Evolutionary conservation across 306 rosid genomes (phyloP).

Genomic region (Abrus pulchellus): DNA sequence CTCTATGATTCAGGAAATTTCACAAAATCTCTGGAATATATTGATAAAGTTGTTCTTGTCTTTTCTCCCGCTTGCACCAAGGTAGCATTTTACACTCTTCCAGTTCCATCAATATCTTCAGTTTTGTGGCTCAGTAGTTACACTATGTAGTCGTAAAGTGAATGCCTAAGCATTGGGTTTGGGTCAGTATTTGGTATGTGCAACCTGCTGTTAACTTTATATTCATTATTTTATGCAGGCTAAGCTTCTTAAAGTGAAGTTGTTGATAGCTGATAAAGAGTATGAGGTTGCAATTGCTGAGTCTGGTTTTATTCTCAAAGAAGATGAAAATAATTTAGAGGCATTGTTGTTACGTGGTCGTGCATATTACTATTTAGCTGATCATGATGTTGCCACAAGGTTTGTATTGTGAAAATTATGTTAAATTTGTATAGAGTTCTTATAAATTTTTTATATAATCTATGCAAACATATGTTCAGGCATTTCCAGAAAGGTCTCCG

Average conservation of each 20-base stretch:
- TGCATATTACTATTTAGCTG: constrained; percentile 97
- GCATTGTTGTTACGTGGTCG: constrained; percentile 91
- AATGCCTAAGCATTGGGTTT: constrained; percentile 37
- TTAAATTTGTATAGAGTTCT: constrained; percentile 28
- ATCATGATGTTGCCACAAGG: constrained; percentile 97
- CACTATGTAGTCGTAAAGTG: constrained; percentile 28
- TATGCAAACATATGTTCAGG: constrained; percentile 56
- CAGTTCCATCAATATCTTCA: constrained; percentile 22
- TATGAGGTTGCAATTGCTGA: constrained; percentile 84
- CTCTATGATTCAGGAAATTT: constrained; percentile 69
- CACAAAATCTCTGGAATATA: constrained; percentile 84
- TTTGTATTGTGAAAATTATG: constrained; percentile 47
- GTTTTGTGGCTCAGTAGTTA: constrained; percentile 25
- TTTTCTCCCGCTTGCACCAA: constrained; percentile 91
- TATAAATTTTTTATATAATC: constrained; percentile 11
- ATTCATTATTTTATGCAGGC: constrained; percentile 71
- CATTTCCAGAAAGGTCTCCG: constrained; percentile 99
- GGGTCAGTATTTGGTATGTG: constrained; percentile 15
- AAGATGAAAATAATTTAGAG: constrained; percentile 87
- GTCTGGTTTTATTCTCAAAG: constrained; percentile 85
- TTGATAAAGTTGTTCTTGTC: constrained; percentile 92
- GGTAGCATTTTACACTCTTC: constrained; percentile 55
- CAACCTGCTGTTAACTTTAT: constrained; percentile 32
- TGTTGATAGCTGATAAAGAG: constrained; percentile 81
- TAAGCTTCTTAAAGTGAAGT: constrained; percentile 76